Conservation (phyloP, 2,329 filamentous ascomycete species). For the Tolypocladium album region DNA sequence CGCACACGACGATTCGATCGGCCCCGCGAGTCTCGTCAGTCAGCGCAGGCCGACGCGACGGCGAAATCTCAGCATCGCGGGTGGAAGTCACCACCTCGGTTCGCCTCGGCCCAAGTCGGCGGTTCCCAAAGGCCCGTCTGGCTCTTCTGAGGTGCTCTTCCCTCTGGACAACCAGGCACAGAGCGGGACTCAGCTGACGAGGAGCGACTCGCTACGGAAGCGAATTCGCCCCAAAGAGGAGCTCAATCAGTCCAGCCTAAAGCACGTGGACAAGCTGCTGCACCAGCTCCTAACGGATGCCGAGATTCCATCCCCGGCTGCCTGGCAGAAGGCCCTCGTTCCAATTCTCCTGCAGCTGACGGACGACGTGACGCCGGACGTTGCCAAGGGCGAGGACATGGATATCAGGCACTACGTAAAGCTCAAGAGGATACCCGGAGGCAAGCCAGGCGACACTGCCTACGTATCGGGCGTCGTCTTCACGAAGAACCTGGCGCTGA, state of each 20-base stretch:
- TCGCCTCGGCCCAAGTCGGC: slow-evolving; percentile 58
- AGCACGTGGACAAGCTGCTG: slow-evolving; percentile 78
- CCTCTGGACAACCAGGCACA: slow-evolving; percentile 33
- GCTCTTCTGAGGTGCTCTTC: slow-evolving; percentile 40
- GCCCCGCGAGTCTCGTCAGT: slow-evolving; percentile 45
- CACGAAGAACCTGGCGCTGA: slow-evolving; percentile 90
- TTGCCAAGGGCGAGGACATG: slow-evolving; percentile 85
- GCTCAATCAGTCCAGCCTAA: slow-evolving; percentile 75
- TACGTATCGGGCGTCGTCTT: slow-evolving; percentile 97
- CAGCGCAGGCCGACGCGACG: slow-evolving; percentile 55
- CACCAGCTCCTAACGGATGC: slow-evolving; percentile 73
- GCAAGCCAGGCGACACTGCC: slow-evolving; percentile 80
- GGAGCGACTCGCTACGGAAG: slow-evolving; percentile 75
- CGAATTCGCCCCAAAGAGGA: slow-evolving; percentile 65
- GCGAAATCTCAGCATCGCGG: slow-evolving; percentile 77
- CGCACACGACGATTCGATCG: slow-evolving; percentile 47
- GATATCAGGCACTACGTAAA: slow-evolving; percentile 97
- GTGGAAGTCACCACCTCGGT: slow-evolving; percentile 58
- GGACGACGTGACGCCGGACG: slow-evolving; percentile 88
- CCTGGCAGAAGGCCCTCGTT: slow-evolving; percentile 84
- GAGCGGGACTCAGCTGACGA: slow-evolving; percentile 43
- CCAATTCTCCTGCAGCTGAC: slow-evolving; percentile 86
- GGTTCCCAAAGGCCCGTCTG: slow-evolving; percentile 44
- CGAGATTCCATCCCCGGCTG: slow-evolving; percentile 57
- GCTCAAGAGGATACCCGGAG: slow-evolving; percentile 89